Evolutionary conservation across 176 grass and related monocot genomes (phyloP).

Genomic region (Melocanna baccifera): DNA sequence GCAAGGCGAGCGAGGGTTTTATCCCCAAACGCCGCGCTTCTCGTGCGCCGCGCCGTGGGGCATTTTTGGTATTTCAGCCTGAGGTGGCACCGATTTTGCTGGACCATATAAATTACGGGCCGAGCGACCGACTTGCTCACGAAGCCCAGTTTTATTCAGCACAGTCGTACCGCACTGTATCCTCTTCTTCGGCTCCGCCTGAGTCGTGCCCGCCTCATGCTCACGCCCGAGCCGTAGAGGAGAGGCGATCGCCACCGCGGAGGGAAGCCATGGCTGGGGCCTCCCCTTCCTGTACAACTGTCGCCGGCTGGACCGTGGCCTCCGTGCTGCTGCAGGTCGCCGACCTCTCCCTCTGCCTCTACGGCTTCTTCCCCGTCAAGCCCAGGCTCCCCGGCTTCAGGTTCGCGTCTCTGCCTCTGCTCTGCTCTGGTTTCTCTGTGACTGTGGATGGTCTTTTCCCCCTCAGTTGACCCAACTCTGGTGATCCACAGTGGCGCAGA

Average conservation of each 20-base stretch:
- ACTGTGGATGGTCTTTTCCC: background rate
- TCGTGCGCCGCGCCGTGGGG: background rate
- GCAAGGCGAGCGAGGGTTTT: slow-evolving; percentile 1
- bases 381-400: slow-evolving; percentile 84
- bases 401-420: background rate
- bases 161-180: background rate
- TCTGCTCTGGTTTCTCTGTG: slow-evolving; percentile 9
- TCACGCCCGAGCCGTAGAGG: background rate
- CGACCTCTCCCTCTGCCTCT: slow-evolving; percentile 62
- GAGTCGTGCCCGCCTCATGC: background rate
- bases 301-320: slow-evolving; percentile 36
- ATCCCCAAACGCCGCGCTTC: background rate
- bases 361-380: slow-evolving; percentile 90
- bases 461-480: background rate
- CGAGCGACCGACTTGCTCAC: no score
- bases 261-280: slow-evolving; percentile 34
- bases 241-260: slow-evolving; percentile 29
- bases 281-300: slow-evolving; percentile 23
- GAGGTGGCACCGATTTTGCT: background rate
- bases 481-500: slow-evolving; percentile 56
- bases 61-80: background rate
- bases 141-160: background rate
- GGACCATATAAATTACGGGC: background rate
- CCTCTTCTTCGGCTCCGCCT: background rate
- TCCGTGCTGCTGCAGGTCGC: slow-evolving; percentile 75